phyloP scores from a whole-genome alignment of 495 filamentous ascomycete species.

The Evansstolkia leycettana region DNA sequence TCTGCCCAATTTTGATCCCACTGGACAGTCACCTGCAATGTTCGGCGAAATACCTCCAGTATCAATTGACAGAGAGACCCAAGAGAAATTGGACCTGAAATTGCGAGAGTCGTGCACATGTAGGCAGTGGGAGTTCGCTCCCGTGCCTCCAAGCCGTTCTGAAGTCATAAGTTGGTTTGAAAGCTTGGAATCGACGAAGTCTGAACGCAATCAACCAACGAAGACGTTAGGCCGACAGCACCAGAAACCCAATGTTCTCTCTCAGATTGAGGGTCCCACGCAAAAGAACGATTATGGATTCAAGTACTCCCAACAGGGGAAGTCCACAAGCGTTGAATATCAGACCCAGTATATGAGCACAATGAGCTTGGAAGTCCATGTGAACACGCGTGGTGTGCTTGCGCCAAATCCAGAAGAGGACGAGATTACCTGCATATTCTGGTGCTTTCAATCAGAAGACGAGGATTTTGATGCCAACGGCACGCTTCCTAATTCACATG shows the following conservation, averaged over 20 bases:
- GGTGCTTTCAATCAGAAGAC: constrained; percentile 74
- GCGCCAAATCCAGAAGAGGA: constrained; percentile 83
- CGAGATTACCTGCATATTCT: constrained; percentile 82
- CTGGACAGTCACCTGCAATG: constrained; percentile 41
- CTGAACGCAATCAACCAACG: constrained; percentile 1
- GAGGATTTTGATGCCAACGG: constrained; percentile 39
- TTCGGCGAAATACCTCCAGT: constrained; percentile 37
- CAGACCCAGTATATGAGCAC: constrained; percentile 92
- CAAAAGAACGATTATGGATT: constrained; percentile 75
- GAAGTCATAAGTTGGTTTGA: constrained; percentile 64
- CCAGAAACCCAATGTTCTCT: constrained; percentile 35
- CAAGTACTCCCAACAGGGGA: constrained; percentile 72
- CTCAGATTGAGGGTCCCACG: constrained; percentile 83
- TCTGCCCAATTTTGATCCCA: constrained; percentile 67
- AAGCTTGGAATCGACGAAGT: constrained; percentile 17
- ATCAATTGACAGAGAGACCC: constrained; percentile 33
- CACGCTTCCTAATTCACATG: constrained; percentile 36
- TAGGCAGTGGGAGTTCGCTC: constrained; percentile 31
- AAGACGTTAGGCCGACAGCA: constrained; percentile 4
- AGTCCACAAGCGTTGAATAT: constrained; percentile 65
- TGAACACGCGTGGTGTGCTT: constrained; percentile 72
- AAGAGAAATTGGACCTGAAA: constrained; percentile 35
- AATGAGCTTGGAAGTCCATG: constrained; percentile 92
- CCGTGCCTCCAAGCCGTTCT: constrained; percentile 51
- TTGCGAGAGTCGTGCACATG: constrained; percentile 26